Evolutionary conservation across 169 alveolate species (phyloP).

Genomic region (Plasmodium knowlesi): DNA sequence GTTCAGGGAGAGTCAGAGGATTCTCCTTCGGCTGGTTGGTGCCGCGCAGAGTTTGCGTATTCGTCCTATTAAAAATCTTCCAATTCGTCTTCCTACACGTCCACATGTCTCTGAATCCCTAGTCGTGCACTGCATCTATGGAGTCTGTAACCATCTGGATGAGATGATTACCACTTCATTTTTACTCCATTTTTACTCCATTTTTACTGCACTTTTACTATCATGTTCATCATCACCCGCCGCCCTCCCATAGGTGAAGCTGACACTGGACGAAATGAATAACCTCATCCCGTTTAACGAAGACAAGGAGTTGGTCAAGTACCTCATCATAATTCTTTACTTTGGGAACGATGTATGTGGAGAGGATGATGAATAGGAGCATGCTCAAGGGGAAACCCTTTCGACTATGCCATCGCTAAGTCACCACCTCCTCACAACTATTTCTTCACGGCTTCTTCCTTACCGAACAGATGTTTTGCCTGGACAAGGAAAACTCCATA

Average conservation of each 20-base stretch:
- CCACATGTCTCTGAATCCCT: background rate
- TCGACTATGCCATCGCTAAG: background rate
- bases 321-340: conserved; percentile 62
- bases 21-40: conserved; percentile 40
- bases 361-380: background rate
- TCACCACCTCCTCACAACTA: no score
- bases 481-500: conserved; percentile 61
- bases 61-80: no score
- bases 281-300: conserved; percentile 71
- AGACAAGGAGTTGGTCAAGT: conserved; percentile 42
- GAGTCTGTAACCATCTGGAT: background rate
- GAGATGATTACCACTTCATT: background rate
- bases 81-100: background rate
- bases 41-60: background rate
- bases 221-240: background rate
- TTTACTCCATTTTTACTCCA: no score
- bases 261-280: conserved; percentile 51
- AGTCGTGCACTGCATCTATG: background rate
- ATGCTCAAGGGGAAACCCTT: background rate
- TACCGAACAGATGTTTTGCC: conserved; percentile 44
- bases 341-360: conserved; percentile 57
- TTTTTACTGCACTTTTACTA: background rate
- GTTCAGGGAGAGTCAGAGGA: conserved; percentile 51
- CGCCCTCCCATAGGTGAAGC: conserved; percentile 5
- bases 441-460: background rate